A percentile compares a stretch with the other conserved stretches of the same genome.
These are phyloP conservation scores for Oemleria cerasiformis DNA, from an alignment of 306 rosid genomes.

Conservation along the genomic window DNA sequence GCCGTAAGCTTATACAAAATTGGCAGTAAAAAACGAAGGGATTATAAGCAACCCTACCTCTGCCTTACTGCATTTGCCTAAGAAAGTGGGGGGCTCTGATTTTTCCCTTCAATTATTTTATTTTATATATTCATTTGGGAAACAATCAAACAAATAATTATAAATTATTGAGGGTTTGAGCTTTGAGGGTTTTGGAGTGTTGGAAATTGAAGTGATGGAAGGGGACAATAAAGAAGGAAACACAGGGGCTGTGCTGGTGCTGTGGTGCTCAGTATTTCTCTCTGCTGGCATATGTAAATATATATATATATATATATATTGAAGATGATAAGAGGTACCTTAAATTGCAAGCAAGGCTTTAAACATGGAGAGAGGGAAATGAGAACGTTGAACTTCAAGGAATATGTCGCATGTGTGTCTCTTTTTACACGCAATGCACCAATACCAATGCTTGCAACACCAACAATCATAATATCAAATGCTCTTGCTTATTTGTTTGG, in stretches of 20 bases:
- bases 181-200: conserved; percentile 24
- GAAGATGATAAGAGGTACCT: conserved; percentile 27
- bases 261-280: not conserved
- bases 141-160: not conserved
- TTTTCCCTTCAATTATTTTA: conserved; percentile 14
- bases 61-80: conserved; percentile 22
- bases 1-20: conserved; percentile 37
- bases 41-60: not conserved
- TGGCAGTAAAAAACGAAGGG: conserved; percentile 21
- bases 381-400: not conserved
- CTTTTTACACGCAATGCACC: conserved; percentile 56
- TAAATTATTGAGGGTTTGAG: not conserved
- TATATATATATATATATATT: not conserved
- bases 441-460: conserved; percentile 20
- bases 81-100: conserved; percentile 52
- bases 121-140: not conserved
- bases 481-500: conserved; percentile 7
- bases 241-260: conserved; percentile 21
- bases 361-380: not conserved
- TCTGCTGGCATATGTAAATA: too few species aligned
- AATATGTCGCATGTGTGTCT: conserved; percentile 9
- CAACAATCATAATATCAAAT: conserved; percentile 29
- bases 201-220: conserved; percentile 53
- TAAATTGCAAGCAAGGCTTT: conserved; percentile 47
- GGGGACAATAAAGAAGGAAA: conserved; percentile 24